Base-by-base conservation (phyloP, 257 asterid genomes). In the Salvia rosmarinus region DNA sequence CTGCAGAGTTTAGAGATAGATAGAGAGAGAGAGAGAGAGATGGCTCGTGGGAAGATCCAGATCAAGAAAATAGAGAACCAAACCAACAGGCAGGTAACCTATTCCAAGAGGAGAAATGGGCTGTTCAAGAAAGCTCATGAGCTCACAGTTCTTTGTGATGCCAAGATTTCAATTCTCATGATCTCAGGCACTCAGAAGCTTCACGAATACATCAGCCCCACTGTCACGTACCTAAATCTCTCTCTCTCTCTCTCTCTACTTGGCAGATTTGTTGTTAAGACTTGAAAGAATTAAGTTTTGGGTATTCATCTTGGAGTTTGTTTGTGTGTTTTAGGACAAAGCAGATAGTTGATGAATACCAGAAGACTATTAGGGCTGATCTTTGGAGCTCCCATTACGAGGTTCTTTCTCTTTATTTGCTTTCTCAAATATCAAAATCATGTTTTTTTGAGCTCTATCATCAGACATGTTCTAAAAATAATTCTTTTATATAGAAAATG, bases 31-130 rank as follows among this genome's bases (percentile, higher is more conserved):
- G 49, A 23, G 50, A 61, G 70, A 34, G 54, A 12, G 1, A 94
- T 91, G 98, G 96, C 99, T 75, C 89, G 98, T 70, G 99, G 99
- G 44, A 91, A 94, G 88, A 94, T 94, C 83, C 98, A 94, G 96
- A 94, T 94, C 88, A 94, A 79, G 96, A 86, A 80, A 52, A 94
- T 94, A 21, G 99, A 94, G 82, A 94, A 94, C 85, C 96, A 92
- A 56, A 94, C 99, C 0, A 94, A 94, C 83, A 82, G 98, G 78
- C 99, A 94, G 68, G 99, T 91, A 55, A 91, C 99, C 19, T 94
- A 94, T 72, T 94, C 99, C 42, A 94, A 94, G 99, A 86, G 99
- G 32, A 83, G 98, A 83, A 94, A 91, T 76, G 99, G 98, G 49
- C 85, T 94, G 2, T 89, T 94, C 91, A 94, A 91, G 86, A 94